phyloP scores from a whole-genome alignment of 257 asterid species.

The Lycium barbarum region DNA sequence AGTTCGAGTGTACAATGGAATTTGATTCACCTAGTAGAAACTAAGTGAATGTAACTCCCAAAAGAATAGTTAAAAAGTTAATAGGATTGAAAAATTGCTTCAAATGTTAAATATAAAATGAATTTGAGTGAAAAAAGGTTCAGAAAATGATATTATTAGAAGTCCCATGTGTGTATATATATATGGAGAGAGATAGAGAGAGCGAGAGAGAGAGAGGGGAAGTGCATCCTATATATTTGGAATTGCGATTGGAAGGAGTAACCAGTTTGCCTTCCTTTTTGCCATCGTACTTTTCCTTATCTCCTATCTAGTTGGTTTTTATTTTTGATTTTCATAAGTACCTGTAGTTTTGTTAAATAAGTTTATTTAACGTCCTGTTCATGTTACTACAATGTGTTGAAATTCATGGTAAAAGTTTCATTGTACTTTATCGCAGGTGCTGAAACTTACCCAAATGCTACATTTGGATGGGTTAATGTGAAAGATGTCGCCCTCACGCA shows the following conservation, averaged over 20 bases:
- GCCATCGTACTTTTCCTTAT: not conserved
- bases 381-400: not conserved
- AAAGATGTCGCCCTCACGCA: constrained; percentile 81
- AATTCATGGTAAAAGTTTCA: not conserved
- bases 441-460: constrained; percentile 56
- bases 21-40: not conserved
- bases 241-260: not conserved
- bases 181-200: too few species aligned
- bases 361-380: not conserved
- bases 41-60: not conserved
- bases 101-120: not conserved
- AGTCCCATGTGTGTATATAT: too few species aligned
- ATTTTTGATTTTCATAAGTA: not conserved
- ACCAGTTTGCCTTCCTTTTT: not conserved
- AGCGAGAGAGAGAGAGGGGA: not conserved
- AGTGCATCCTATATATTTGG: not conserved
- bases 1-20: not conserved
- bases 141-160: not conserved
- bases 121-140: not conserved
- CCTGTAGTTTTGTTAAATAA: not conserved
- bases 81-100: not conserved
- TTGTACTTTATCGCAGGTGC: constrained; percentile 54
- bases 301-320: not conserved
- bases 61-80: not conserved
- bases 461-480: constrained; percentile 68